phyloP scores from a whole-genome alignment of 768 basidiomycete genomes.

The Boletus insuetus region DNA sequence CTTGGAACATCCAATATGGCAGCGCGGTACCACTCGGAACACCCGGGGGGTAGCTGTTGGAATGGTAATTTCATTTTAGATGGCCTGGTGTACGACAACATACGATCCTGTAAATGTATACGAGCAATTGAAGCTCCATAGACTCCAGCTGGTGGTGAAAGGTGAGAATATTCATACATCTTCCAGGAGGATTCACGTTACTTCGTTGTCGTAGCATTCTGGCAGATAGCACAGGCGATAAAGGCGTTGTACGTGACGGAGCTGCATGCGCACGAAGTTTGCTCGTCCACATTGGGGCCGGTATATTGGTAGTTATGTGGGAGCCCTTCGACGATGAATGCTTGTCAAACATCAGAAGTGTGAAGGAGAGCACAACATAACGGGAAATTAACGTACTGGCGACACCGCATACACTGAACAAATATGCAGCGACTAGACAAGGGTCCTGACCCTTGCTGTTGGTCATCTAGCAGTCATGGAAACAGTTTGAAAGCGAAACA shows the following conservation, averaged over 20 bases:
- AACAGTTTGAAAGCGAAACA: not conserved
- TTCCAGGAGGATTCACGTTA: slow-evolving; percentile 13
- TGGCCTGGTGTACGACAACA: not conserved
- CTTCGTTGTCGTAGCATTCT: slow-evolving; percentile 40
- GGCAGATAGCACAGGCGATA: slow-evolving; percentile 57
- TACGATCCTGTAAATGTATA: slow-evolving; percentile 31
- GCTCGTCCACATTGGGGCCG: slow-evolving; percentile 24
- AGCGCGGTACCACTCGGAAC: slow-evolving; percentile 49
- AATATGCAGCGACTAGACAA: slow-evolving; percentile 45
- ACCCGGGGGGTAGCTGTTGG: slow-evolving; percentile 40
- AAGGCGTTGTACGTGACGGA: slow-evolving; percentile 54
- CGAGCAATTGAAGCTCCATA: slow-evolving; percentile 49
- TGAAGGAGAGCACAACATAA: slow-evolving; percentile 1
- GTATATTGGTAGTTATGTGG: no score
- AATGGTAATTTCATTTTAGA: not conserved
- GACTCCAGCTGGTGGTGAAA: slow-evolving; percentile 41
- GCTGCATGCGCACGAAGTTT: slow-evolving; percentile 48
- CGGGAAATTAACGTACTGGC: slow-evolving; percentile 35
- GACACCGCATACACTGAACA: slow-evolving; percentile 41
- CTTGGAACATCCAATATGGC: slow-evolving; percentile 61
- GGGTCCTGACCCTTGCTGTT: slow-evolving; percentile 48
- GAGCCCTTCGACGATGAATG: no score
- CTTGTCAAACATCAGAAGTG: not conserved
- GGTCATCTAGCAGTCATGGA: slow-evolving; percentile 22
- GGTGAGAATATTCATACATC: not conserved